Base-by-base conservation (phyloP, 1,139 yeast species). In the Lodderomyces metapsilosis region DNA sequence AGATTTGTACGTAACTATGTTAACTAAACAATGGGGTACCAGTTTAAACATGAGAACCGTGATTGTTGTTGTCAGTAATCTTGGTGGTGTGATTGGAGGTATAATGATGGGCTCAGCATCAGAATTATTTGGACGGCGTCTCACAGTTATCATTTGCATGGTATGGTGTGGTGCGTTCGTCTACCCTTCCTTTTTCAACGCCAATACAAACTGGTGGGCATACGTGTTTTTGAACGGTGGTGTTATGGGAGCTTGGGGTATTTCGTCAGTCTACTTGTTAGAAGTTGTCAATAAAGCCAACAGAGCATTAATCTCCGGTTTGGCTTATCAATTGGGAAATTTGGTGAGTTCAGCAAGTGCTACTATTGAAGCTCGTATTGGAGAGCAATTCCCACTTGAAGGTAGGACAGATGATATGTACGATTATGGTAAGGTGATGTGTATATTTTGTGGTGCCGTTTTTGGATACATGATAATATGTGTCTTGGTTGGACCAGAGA, bases 31-130 rank as follows among this genome's bases (percentile, higher is more conserved):
- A 53, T 57, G 65, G 38, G 55, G 52, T 11, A 58, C 64, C 21
- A 53, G 60, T 12, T 50, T 62, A 2, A 59, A 76, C 49, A 55
- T 59, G 9, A 59, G 63, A 41, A 76, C 81, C 0, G 69, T 74
- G 12, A 73, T 74, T 37, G 66, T 69, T 56, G 66, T 66, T 12
- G 72, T 76, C 11, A 66, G 68, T 34, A 76, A 76, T 47, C 42
- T 76, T 27, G 82, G 82, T 33, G 82, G 77, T 12, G 66, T 76
- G 43, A 46, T 57, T 35, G 82, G 82, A 36, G 81, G 82, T 34
- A 44, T 74, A 1, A 51, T 69, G 30, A 60, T 71, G 48, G 81
- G 82, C 22, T 73, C 71, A 33, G 40, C 62, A 15, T 63, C 74
- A 3, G 78, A 75, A 43, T 52, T 71, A 13, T 50, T 68, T 9